These are phyloP conservation scores for Stromatinia cepivora DNA, from an alignment of 2,329 filamentous ascomycete species.

Conservation along the genomic window DNA sequence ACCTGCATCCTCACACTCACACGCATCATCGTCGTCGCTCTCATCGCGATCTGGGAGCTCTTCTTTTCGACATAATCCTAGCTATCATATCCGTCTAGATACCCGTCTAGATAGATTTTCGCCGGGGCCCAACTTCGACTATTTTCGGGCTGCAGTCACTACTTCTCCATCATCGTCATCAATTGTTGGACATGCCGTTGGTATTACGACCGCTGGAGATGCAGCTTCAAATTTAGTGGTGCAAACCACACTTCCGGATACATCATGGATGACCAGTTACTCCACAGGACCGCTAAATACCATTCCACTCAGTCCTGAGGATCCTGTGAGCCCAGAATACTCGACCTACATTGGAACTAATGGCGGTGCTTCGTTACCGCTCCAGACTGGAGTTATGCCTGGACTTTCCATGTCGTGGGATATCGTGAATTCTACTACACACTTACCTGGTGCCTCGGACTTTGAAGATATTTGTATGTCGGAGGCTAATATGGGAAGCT, in stretches of 20 bases:
- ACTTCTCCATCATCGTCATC: slow-evolving; percentile 8
- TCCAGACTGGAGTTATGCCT: slow-evolving; percentile 22
- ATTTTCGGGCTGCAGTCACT: slow-evolving; percentile 2
- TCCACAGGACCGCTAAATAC: neutral
- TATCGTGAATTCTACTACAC: slow-evolving; percentile 20
- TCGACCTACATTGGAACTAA: slow-evolving; percentile 9
- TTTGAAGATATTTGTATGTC: slow-evolving; percentile 30
- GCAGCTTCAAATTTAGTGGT: slow-evolving; percentile 9
- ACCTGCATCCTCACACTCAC: slow-evolving; percentile 14
- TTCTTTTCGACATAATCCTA: slow-evolving; percentile 5
- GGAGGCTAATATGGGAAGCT: slow-evolving; percentile 27
- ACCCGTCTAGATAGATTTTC: slow-evolving; percentile 11
- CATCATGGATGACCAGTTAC: slow-evolving; percentile 15
- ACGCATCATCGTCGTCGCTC: slow-evolving; percentile 11
- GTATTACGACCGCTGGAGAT: slow-evolving; percentile 1
- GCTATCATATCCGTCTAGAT: slow-evolving; percentile 14
- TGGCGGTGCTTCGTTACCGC: slow-evolving; percentile 15
- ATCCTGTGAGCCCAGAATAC: slow-evolving; percentile 2
- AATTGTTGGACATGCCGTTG: slow-evolving; percentile 7
- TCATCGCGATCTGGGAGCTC: slow-evolving; percentile 4
- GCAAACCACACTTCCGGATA: slow-evolving; percentile 4
- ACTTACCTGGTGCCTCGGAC: slow-evolving; percentile 25
- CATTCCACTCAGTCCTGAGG: slow-evolving; percentile 16
- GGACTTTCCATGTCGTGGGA: slow-evolving; percentile 31
- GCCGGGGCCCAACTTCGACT: slow-evolving; percentile 7